Base-by-base conservation (phyloP, 805 yeast genomes). In the Schwanniomyces pseudopolymorphus region DNA sequence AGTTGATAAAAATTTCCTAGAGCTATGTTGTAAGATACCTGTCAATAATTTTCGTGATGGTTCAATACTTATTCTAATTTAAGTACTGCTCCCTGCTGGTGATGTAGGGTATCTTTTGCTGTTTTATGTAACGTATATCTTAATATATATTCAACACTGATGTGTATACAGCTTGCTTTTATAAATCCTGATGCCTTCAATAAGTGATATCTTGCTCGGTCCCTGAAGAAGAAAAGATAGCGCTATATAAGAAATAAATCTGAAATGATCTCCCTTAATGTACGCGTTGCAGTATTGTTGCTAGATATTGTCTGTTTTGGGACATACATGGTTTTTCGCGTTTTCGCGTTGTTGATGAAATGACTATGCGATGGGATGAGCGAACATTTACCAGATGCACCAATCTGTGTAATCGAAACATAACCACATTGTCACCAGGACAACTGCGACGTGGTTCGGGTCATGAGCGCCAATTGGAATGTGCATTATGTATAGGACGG, bases 321-420 rank as follows among this genome's bases (percentile, higher is more conserved):
- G 28, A 22, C 21, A 22, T 25, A 36, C 16, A 20, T 3, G 35
- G 21, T 26, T 39, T 44, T 44, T 44, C 47, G 47, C 47, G 47
- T 44, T 44, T 40, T 44, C 47, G 47, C 47, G 47, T 44, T 39
- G 39, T 40, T 31, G 35, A 31, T 31, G 35, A 31, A 31, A 26
- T 22, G 20, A 37, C 27, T 37, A 8, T 2, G 16, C 6, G 35
- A 31, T 31, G 35, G 35, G 35, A 31, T 31, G 35, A 31, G 35
- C 19, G 20, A 31, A 31, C 13, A 31, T 31, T 14, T 31, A 16
- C 6, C 20, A 31, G 6, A 31, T 10, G 35, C 35, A 31, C 20
- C 3, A 14, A 16, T 16, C 35, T 31, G 35, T 16, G 8, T 2
- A 26, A 31, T 31, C 19, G 35, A 31, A 7, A 31, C 20, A 14